phyloP scores from a whole-genome alignment of 306 rosid species.

The Acacia confusa region DNA sequence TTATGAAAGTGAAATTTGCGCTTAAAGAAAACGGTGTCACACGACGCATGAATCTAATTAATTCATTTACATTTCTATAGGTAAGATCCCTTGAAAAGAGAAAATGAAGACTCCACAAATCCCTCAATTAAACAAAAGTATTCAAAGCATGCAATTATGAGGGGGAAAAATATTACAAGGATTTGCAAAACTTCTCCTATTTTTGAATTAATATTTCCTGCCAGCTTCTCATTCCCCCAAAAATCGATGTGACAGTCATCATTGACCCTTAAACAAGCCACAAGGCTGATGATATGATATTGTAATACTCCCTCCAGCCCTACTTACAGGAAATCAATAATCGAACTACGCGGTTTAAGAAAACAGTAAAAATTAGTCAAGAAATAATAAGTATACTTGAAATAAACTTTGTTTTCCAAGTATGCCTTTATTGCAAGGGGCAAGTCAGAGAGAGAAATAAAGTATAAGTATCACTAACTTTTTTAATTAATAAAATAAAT shows the following conservation, averaged over 20 bases:
- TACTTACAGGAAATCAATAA: too few species aligned
- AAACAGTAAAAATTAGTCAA: too few species aligned
- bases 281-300: not conserved
- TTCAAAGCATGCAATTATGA: not conserved
- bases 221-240: not conserved
- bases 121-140: not conserved
- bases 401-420: too few species aligned
- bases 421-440: too few species aligned
- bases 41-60: not conserved
- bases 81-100: not conserved
- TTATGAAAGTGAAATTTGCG: not conserved
- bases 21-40: not conserved
- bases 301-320: not conserved
- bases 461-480: too few species aligned
- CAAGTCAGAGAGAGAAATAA: too few species aligned
- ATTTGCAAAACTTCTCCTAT: not conserved
- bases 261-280: not conserved
- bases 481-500: too few species aligned
- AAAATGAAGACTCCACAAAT: not conserved
- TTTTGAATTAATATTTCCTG: not conserved
- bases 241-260: not conserved
- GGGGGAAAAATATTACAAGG: not conserved
- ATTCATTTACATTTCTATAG: not conserved
- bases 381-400: too few species aligned
- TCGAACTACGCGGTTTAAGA: too few species aligned